Evolutionary conservation across 2,329 filamentous ascomycete genomes (phyloP).

Genomic region (Alternaria tenuissima): DNA sequence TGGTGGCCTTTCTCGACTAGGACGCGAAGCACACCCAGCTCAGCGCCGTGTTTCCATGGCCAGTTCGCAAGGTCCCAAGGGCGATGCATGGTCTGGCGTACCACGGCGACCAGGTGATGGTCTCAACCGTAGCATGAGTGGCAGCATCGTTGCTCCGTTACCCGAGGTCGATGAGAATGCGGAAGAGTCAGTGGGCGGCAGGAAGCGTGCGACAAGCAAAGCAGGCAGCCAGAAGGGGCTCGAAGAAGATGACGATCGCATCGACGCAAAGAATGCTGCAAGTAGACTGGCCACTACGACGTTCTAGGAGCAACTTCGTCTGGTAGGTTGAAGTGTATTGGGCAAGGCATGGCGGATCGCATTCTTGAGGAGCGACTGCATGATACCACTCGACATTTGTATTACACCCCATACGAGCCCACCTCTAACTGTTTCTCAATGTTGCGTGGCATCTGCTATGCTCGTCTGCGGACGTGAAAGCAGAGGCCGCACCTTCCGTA

Average conservation of each 20-base stretch:
- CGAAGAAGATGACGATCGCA: constrained; percentile 89
- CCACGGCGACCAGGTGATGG: constrained; percentile 78
- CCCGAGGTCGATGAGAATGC: constrained; percentile 69
- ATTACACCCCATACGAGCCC: constrained; percentile 11
- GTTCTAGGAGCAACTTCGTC: constrained; percentile 64
- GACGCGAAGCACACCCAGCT: constrained; percentile 84
- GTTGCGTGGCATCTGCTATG: background rate
- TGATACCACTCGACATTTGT: constrained; percentile 14
- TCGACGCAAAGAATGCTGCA: constrained; percentile 95
- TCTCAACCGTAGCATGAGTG: constrained; percentile 78
- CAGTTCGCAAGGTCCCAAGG: constrained; percentile 92
- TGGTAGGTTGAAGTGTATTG: constrained; percentile 13
- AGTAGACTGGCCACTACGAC: constrained; percentile 93
- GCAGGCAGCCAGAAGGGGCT: constrained; percentile 66
- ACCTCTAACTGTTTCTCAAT: background rate
- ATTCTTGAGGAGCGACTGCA: constrained; percentile 10
- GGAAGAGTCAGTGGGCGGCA: constrained; percentile 56
- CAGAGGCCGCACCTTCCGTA: constrained; percentile 1
- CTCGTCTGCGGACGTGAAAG: background rate
- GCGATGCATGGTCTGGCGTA: constrained; percentile 97
- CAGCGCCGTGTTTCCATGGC: constrained; percentile 77
- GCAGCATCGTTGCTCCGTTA: constrained; percentile 67
- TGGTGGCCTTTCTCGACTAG: constrained; percentile 87
- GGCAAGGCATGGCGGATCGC: constrained; percentile 4
- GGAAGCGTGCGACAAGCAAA: constrained; percentile 59